Evolutionary conservation across 139 green algal species (phyloP), one percentile per base, ranked within the genome.

Genomic region (Chlorella vulgaris): DNA sequence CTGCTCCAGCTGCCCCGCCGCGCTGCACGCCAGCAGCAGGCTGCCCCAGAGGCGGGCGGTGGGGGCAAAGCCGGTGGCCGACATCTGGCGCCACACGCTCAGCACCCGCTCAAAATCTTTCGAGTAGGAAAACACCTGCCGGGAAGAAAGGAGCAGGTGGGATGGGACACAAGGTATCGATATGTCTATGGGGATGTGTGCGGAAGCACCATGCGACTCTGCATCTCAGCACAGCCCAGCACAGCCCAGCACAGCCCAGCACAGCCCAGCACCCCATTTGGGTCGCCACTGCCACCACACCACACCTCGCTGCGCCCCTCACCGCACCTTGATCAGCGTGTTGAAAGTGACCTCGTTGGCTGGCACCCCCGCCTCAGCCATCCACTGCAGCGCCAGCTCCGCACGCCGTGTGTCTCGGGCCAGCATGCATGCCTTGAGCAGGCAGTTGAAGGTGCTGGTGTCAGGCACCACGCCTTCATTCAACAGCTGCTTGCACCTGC

Each of bases 1-100:
- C 33, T 71, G 83, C 67, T 90, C 86, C 84, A 81, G 21, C 76
- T 91, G 83, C 60, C 80, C 77, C 58, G 90, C 90, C n/a, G 74
- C 78, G 36, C 91, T 87, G 51, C 88, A 92, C 4, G 90, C 89
- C 31, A 87, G 39, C 24, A 93, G 83, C n/a, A 94, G 80, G 26
- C 63, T 87, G 47, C 86, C 80, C 79, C 79, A 91, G 3, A 92
- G 61, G 21, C 67, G 55, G 29, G 76, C 62, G n/a, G 76, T 79
- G 21, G 81, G 81, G 2, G 29, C 47, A 62, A 89, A 87, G 29
- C 81, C 74, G 18, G 58, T 65, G 1, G 31, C 78, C n/a, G n/a
- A 68, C 87, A 91, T 90, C 19, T n/a, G 26, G 40, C 73, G 53
- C 62, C 71, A 71, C 31, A 83, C 35, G 8, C 24, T 62, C 40